phyloP scores from a whole-genome alignment of 495 filamentous ascomycete genomes.

The Apodospora peruviana region DNA sequence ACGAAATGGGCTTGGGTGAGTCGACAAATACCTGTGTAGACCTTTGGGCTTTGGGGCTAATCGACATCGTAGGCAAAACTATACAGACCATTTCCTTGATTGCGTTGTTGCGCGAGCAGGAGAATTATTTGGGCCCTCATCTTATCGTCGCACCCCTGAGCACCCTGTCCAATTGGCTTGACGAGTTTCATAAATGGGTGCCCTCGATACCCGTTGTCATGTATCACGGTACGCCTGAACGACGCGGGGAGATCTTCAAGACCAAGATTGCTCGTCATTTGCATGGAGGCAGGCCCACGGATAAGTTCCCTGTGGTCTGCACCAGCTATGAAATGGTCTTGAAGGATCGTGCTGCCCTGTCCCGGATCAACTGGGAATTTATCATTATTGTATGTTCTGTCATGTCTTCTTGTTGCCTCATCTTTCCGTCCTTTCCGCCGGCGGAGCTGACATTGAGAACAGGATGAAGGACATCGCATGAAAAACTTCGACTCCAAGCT shows the following conservation, averaged over 20 bases:
- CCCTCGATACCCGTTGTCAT: slow-evolving; percentile 79
- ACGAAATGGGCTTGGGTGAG: slow-evolving; percentile 90
- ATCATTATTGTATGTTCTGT: slow-evolving; percentile 73
- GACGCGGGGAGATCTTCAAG: slow-evolving; percentile 66
- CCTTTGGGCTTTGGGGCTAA: too few species aligned
- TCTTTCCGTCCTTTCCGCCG: not conserved
- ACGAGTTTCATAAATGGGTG: slow-evolving; percentile 87
- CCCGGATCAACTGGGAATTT: slow-evolving; percentile 86
- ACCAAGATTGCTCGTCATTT: slow-evolving; percentile 56
- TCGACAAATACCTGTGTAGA: slow-evolving; percentile 2
- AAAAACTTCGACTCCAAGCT: slow-evolving; percentile 95
- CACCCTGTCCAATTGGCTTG: slow-evolving; percentile 93
- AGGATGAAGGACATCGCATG: slow-evolving; percentile 90
- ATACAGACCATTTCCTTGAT: slow-evolving; percentile 90
- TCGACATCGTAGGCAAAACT: slow-evolving; percentile 56
- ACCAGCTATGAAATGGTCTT: slow-evolving; percentile 96
- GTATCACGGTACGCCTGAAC: slow-evolving; percentile 77
- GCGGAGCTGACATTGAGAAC: slow-evolving; percentile 28
- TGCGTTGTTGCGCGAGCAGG: slow-evolving; percentile 81
- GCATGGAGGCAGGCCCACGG: slow-evolving; percentile 35
- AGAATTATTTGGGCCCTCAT: slow-evolving; percentile 76
- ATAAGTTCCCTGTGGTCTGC: slow-evolving; percentile 81
- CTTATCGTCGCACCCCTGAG: slow-evolving; percentile 85
- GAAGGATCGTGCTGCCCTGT: slow-evolving; percentile 74
- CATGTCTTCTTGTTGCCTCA: slow-evolving; percentile 6